These are phyloP conservation scores for Pycnococcus provasolii DNA, from an alignment of 139 green algal genomes.

Conservation along the genomic window DNA sequence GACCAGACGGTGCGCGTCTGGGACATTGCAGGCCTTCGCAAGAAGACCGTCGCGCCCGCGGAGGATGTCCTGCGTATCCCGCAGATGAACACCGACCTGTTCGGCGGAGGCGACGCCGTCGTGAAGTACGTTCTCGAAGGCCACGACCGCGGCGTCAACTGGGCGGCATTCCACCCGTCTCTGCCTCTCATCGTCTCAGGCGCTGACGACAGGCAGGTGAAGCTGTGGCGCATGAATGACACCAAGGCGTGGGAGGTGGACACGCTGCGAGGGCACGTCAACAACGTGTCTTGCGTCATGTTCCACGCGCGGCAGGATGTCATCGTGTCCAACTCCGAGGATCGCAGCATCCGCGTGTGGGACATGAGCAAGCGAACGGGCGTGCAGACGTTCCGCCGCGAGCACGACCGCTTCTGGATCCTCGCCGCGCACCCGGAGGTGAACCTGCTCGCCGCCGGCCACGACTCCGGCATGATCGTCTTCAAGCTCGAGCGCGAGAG, in stretches of 20 bases:
- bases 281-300: slow-evolving; percentile 99
- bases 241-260: slow-evolving; percentile 99
- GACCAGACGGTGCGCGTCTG: slow-evolving; percentile 97
- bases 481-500: slow-evolving; percentile 99
- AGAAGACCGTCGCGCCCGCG: slow-evolving; percentile 78
- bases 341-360: slow-evolving; percentile 97
- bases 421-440: slow-evolving; percentile 90
- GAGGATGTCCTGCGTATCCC: slow-evolving; percentile 71
- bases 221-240: slow-evolving; percentile 99
- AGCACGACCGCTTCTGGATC: slow-evolving; percentile 65
- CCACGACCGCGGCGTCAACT: slow-evolving; percentile 98
- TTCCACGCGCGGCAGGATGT: slow-evolving; percentile 97
- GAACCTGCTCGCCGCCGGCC: slow-evolving; percentile 95
- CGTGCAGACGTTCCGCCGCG: slow-evolving; percentile 87
- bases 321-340: slow-evolving; percentile 96
- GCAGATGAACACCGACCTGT: slow-evolving; percentile 88
- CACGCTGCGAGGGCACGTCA: slow-evolving; percentile 96
- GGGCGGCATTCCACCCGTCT: slow-evolving; percentile 93
- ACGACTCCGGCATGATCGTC: slow-evolving; percentile 99
- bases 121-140: slow-evolving; percentile 99
- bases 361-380: slow-evolving; percentile 96
- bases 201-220: slow-evolving; percentile 97
- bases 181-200: slow-evolving; percentile 96
- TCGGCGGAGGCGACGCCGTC: slow-evolving; percentile 88
- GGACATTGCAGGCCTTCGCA: slow-evolving; percentile 91